These are phyloP conservation scores for Penicillium sp. DNA, from an alignment of 2,329 filamentous ascomycete species.

Conservation along the genomic window DNA sequence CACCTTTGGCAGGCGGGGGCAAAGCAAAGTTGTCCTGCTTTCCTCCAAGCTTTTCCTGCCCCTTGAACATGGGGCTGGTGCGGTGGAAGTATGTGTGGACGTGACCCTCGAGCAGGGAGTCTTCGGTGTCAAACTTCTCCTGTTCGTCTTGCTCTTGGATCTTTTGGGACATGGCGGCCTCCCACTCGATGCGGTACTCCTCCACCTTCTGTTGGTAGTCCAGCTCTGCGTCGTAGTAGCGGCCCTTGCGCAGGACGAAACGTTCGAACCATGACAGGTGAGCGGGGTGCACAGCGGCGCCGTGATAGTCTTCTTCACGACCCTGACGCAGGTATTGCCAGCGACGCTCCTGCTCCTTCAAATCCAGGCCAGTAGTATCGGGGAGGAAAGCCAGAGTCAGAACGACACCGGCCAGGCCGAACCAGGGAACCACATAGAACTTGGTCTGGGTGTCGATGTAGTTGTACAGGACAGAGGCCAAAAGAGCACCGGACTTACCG, in stretches of 20 bases:
- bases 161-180: slow-evolving; percentile 47
- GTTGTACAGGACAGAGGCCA: slow-evolving; percentile 86
- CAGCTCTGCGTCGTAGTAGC: slow-evolving; percentile 74
- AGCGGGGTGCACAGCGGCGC: slow-evolving; percentile 82
- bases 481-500: slow-evolving; percentile 82
- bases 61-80: slow-evolving; percentile 45
- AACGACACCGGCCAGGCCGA: slow-evolving; percentile 79
- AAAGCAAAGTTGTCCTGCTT: slow-evolving; percentile 33
- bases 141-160: slow-evolving; percentile 46
- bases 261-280: slow-evolving; percentile 89
- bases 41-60: slow-evolving; percentile 30
- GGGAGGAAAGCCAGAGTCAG: slow-evolving; percentile 82
- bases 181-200: slow-evolving; percentile 66
- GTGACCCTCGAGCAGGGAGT: slow-evolving; percentile 47
- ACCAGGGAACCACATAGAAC: slow-evolving; percentile 94
- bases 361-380: slow-evolving; percentile 93
- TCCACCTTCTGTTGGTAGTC: slow-evolving; percentile 81
- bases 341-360: slow-evolving; percentile 94
- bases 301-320: slow-evolving; percentile 78
- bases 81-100: slow-evolving; percentile 53
- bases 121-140: slow-evolving; percentile 38
- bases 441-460: slow-evolving; percentile 82
- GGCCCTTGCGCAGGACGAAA: slow-evolving; percentile 63
- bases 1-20: slow-evolving; percentile 33
- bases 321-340: slow-evolving; percentile 83